Percentiles rank a stretch among this genome's conserved stretches.
These are phyloP conservation scores for Steccherinum ochraceum DNA, from an alignment of 768 basidiomycete species.

Conservation along the genomic window DNA sequence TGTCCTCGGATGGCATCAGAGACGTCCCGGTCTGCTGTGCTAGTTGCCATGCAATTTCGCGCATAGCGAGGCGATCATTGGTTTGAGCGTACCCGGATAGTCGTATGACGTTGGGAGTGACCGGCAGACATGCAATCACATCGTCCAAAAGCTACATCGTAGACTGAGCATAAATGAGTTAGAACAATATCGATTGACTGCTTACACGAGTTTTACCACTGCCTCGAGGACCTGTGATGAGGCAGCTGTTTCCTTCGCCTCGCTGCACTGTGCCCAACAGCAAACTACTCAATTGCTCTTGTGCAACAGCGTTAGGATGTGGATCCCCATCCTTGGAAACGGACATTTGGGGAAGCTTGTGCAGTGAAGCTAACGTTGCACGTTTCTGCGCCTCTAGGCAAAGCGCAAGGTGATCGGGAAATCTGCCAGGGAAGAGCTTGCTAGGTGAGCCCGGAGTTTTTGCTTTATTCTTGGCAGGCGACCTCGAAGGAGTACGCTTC, in stretches of 20 bases:
- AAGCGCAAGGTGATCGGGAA: constrained; percentile 37
- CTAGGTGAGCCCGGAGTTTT: neutral
- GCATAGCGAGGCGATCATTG: constrained; percentile 85
- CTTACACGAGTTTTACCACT: constrained; percentile 82
- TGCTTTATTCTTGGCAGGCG: neutral
- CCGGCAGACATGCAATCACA: constrained; percentile 41
- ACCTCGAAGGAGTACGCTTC: constrained; percentile 1
- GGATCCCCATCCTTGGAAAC: constrained; percentile 29
- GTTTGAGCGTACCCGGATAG: constrained; percentile 83
- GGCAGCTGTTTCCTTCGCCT: constrained; percentile 91
- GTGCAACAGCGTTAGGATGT: constrained; percentile 46
- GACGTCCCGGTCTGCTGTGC: constrained; percentile 65
- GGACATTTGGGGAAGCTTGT: constrained; percentile 17
- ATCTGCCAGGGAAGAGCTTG: constrained; percentile 7
- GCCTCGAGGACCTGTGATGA: constrained; percentile 78
- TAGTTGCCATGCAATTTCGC: constrained; percentile 86
- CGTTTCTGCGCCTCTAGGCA: constrained; percentile 54
- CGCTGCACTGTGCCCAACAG: constrained; percentile 68
- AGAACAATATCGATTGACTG: no score
- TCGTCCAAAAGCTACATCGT: constrained; percentile 55
- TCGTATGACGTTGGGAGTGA: constrained; percentile 64
- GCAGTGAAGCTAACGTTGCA: constrained; percentile 43
- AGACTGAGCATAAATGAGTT: neutral
- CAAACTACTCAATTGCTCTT: constrained; percentile 54
- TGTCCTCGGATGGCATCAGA: constrained; percentile 35